Evolutionary conservation across 2,329 filamentous ascomycete genomes (phyloP).

Genomic region (Penicillium fuscoglaucum): DNA sequence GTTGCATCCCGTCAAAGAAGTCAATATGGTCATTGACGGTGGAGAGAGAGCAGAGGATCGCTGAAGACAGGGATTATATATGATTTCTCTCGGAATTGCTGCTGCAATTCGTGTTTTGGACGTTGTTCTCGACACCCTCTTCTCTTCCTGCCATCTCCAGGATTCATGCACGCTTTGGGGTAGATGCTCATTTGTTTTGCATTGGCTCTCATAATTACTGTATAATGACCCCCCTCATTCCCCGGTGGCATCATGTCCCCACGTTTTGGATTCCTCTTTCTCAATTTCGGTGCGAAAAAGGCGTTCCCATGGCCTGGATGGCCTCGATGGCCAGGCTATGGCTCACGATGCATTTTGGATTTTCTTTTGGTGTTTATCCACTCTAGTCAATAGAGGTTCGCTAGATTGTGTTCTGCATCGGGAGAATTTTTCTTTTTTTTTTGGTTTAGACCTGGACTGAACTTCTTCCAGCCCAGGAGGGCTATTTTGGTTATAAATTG

Average conservation of each 20-base stretch:
- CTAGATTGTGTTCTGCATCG: conserved; percentile 6
- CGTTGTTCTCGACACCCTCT: neutral
- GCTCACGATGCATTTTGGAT: conserved; percentile 10
- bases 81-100: neutral
- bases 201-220: conserved; percentile 1
- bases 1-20: conserved; percentile 81
- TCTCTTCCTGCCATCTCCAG: neutral
- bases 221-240: conserved; percentile 10
- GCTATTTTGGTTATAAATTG: conserved; percentile 2
- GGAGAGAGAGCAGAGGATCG: conserved; percentile 29
- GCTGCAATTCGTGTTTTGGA: neutral
- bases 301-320: conserved; percentile 3
- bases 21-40: conserved; percentile 56
- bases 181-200: neutral
- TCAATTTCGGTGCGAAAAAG: conserved; percentile 9
- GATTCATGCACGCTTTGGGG: conserved; percentile 4
- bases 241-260: conserved; percentile 2
- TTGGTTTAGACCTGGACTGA: neutral
- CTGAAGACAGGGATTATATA: conserved; percentile 9
- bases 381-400: conserved; percentile 3
- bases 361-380: neutral
- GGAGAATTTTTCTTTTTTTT: neutral
- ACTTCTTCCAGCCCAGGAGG: neutral
- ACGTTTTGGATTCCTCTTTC: conserved; percentile 7
- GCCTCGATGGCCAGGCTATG: neutral